Conservation (phyloP, 805 yeast species). For the Myxozyma nipponensis region DNA sequence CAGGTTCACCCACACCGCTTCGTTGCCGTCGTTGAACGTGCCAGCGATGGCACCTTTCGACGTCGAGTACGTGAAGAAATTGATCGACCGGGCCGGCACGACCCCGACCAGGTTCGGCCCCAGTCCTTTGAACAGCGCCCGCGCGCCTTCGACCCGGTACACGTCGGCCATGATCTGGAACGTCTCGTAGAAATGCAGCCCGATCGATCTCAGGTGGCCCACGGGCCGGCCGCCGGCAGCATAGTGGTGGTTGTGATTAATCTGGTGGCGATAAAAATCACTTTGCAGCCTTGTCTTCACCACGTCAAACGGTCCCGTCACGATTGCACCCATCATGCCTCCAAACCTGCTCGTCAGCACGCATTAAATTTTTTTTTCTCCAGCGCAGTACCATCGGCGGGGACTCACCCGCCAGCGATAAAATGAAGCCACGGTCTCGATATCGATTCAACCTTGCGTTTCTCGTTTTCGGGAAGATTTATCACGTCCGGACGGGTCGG, state of each 20-base stretch:
- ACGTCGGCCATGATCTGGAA: slow-evolving; percentile 62
- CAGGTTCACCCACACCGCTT: slow-evolving; percentile 80
- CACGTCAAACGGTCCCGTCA: slow-evolving; percentile 90
- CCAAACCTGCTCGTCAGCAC: slow-evolving; percentile 58
- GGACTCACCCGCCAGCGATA: slow-evolving; percentile 42
- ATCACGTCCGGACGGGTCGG: neutral
- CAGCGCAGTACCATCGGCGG: neutral
- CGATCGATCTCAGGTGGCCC: slow-evolving; percentile 44
- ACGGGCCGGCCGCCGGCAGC: slow-evolving; percentile 7
- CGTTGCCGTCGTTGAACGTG: slow-evolving; percentile 67
- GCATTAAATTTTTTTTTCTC: no score
- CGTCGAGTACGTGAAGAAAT: slow-evolving; percentile 95
- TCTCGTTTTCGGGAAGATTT: slow-evolving; percentile 3
- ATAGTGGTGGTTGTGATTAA: slow-evolving; percentile 13
- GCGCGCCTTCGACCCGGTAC: slow-evolving; percentile 70
- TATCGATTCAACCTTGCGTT: slow-evolving; percentile 16
- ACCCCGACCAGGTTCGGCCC: slow-evolving; percentile 98
- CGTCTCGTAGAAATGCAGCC: slow-evolving; percentile 79
- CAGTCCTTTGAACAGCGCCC: slow-evolving; percentile 86
- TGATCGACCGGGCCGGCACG: slow-evolving; percentile 94
- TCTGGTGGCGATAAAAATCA: slow-evolving; percentile 53
- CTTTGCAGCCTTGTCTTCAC: slow-evolving; percentile 94
- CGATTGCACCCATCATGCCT: slow-evolving; percentile 96
- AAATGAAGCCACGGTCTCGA: slow-evolving; percentile 47
- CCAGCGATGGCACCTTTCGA: slow-evolving; percentile 71